Conservation (phyloP, 441 rosid genomes). For the Metrosideros polymorpha region DNA sequence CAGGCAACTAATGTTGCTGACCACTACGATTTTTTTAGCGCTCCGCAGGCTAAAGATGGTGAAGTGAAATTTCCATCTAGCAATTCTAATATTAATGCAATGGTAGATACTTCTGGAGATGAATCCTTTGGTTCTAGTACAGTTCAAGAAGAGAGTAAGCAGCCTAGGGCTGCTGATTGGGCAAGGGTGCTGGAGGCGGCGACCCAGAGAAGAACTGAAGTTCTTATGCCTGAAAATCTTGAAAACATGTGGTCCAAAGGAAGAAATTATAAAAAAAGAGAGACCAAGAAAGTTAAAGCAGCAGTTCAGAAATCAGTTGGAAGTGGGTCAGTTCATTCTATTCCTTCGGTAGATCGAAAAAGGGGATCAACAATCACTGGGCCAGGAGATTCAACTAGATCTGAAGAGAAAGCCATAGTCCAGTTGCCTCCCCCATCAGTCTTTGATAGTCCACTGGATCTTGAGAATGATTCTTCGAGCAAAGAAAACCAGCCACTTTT, state of each 20-base stretch:
- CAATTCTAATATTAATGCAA: not conserved
- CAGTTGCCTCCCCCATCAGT: constrained; percentile 22
- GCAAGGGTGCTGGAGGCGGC: constrained; percentile 75
- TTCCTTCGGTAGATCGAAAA: constrained; percentile 8
- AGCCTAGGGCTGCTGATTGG: constrained; percentile 64
- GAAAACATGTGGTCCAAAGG: constrained; percentile 99
- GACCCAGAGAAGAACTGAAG: constrained; percentile 86
- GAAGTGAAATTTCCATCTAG: not conserved
- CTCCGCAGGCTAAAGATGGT: constrained; percentile 20
- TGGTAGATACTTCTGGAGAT: constrained; percentile 12
- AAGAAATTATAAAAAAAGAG: constrained; percentile 80
- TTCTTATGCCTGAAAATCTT: constrained; percentile 95
- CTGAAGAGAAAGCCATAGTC: constrained; percentile 25
- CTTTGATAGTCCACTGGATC: constrained; percentile 24
- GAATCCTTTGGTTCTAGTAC: constrained; percentile 12
- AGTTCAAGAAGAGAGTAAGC: constrained; percentile 28
- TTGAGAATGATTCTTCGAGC: constrained; percentile 15
- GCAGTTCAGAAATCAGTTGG: constrained; percentile 18
- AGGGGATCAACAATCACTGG: constrained; percentile 19
- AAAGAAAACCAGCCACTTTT: not conserved
- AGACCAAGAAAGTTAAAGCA: constrained; percentile 37
- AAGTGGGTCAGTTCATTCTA: constrained; percentile 2
- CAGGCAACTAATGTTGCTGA: constrained; percentile 14
- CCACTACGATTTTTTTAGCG: constrained; percentile 6
- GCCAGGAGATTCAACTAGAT: constrained; percentile 14